A percentile compares a stretch with the other conserved stretches of the same genome.
These are phyloP conservation scores for Amniculicola lignicola DNA, from an alignment of 495 filamentous ascomycete genomes.

Conservation along the genomic window DNA sequence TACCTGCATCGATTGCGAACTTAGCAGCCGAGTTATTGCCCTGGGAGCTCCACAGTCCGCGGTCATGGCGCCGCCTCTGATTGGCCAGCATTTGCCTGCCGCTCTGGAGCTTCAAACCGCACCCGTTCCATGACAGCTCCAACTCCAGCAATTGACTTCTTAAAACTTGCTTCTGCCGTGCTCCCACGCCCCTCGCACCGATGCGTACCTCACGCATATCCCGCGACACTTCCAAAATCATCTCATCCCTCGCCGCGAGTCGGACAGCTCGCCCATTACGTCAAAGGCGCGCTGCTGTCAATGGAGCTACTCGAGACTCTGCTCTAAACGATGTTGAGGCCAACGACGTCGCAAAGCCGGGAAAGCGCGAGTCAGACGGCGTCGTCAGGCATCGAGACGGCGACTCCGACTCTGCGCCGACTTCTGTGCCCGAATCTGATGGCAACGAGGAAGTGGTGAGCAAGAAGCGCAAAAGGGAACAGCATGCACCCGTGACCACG, in stretches of 20 bases:
- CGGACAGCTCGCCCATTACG: constrained; percentile 36
- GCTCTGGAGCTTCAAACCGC: constrained; percentile 12
- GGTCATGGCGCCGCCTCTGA: background rate
- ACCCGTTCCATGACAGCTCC: background rate
- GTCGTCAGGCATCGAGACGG: background rate
- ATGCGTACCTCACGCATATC: constrained; percentile 65
- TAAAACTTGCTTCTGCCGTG: constrained; percentile 5
- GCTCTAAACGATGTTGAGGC: constrained; percentile 20
- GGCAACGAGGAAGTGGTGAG: background rate
- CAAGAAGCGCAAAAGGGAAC: constrained; percentile 26
- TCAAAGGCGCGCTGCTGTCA: constrained; percentile 20
- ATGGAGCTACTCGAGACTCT: constrained; percentile 18
- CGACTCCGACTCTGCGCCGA: constrained; percentile 24
- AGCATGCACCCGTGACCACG: background rate
- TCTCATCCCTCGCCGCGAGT: constrained; percentile 49
- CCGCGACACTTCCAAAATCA: constrained; percentile 54
- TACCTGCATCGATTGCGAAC: constrained; percentile 23
- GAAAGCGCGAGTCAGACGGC: constrained; percentile 10
- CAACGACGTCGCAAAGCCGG: constrained; percentile 9
- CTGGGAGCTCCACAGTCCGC: background rate
- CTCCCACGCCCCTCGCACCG: constrained; percentile 2
- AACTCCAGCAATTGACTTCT: background rate
- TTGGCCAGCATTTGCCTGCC: background rate
- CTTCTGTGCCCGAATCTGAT: constrained; percentile 13
- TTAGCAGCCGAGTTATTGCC: no score